These are phyloP conservation scores for Diplodia mutila DNA, from an alignment of 2,329 filamentous ascomycete species.

Conservation along the genomic window DNA sequence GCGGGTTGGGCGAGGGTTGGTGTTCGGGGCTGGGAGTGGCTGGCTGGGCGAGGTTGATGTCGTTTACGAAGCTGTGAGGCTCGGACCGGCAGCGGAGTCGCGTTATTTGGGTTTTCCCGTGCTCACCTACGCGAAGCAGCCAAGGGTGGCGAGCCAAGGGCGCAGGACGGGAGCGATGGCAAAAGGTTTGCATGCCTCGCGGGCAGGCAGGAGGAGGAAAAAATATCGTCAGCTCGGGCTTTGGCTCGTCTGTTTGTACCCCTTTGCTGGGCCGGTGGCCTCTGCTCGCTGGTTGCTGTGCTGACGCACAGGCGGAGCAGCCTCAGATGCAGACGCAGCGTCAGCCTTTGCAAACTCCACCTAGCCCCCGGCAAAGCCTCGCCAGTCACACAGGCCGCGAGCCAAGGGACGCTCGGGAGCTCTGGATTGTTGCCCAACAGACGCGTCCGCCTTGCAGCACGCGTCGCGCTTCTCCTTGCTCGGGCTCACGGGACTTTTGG, in stretches of 20 bases:
- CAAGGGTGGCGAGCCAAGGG: slow-evolving; percentile 22
- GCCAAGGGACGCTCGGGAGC: slow-evolving; percentile 4
- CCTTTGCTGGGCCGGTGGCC: slow-evolving; percentile 11
- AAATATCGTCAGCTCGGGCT: not conserved
- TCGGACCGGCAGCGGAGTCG: slow-evolving; percentile 25
- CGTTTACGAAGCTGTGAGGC: slow-evolving; percentile 25
- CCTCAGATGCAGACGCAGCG: not conserved
- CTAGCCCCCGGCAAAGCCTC: not conserved
- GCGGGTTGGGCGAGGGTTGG: not conserved
- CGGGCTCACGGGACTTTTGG: slow-evolving; percentile 14
- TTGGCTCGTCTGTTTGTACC: not conserved
- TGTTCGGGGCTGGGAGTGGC: slow-evolving; percentile 18
- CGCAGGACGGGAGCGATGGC: slow-evolving; percentile 4
- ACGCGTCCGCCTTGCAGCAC: slow-evolving; percentile 26
- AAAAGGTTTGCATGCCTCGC: not conserved
- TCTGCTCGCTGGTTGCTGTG: not conserved
- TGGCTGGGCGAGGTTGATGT: not conserved
- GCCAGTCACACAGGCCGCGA: not conserved
- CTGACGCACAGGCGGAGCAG: not conserved
- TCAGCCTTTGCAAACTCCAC: not conserved
- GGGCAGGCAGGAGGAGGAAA: not conserved
- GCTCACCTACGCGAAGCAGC: slow-evolving; percentile 23
- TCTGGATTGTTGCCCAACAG: slow-evolving; percentile 24
- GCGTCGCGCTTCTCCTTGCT: slow-evolving; percentile 26
- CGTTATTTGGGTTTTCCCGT: slow-evolving; percentile 25